Evolutionary conservation across 140 eudicot species (phyloP), one percentile per base, ranked within the genome.

Genomic region (Artemisia princeps): DNA sequence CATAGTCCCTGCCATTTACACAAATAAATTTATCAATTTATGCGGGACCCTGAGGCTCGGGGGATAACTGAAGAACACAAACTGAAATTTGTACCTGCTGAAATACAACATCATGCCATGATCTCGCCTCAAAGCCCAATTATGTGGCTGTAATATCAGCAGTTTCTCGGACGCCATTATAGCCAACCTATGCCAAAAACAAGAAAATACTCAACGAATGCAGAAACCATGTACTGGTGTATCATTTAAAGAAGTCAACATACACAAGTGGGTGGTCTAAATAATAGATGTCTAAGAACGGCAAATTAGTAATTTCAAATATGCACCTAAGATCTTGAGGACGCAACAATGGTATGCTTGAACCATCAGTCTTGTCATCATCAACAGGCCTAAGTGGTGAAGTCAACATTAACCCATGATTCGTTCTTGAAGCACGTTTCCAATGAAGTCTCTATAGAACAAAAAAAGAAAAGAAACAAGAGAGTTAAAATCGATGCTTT

Each of bases 61-160:
- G 17, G 6, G n/a, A 58, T 33, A 13, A 14, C 14, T 28, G 22
- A 52, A 14, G 64, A 40, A 23, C 64, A 42, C 30, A 11, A 67
- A 10, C 14, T 14, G 17, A 55, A 11, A 14, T 20, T 26, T 13
- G 20, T 84, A 90, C 97, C 86, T 87, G 49, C 76, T 77, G 72
- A 74, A 90, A 71, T 90, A 90, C 79, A 90, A 74, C 97, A 90
- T 84, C 97, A 90, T 87, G 73, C 97, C 97, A 66, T 90, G 86
- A 70, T 90, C 94, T 79, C 95, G 83, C 79, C 97, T 84, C 52
- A 83, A 77, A 28, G 95, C 80, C 97, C 97, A 90, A 60, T 90
- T 87, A 62, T 87, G 97, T 50, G 97, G 97, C 82, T 90, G 94
- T 64, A 90, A 79, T 60, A 87, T 82, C 59, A 90, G 84, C 68